Conservation (phyloP, 768 basidiomycete species). For the Candolleomyces aberdarensis region DNA sequence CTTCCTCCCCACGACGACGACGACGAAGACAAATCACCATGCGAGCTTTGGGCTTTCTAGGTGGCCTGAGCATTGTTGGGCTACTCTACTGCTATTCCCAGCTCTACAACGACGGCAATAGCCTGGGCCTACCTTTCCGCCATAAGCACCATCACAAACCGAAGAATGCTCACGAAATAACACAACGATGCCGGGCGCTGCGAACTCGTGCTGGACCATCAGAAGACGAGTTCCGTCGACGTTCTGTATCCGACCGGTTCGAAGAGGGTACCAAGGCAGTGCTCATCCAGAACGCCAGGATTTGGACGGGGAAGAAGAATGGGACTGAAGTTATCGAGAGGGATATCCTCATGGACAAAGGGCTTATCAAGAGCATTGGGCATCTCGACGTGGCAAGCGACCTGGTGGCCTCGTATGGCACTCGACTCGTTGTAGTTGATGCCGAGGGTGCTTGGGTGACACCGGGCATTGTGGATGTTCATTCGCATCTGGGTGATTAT, state of each 20-base stretch:
- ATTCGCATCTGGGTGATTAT: slow-evolving; percentile 63
- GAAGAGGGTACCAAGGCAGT: slow-evolving; percentile 59
- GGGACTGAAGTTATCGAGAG: slow-evolving; percentile 64
- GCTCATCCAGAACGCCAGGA: slow-evolving; percentile 68
- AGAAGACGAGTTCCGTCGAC: slow-evolving; percentile 38
- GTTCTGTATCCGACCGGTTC: slow-evolving; percentile 63
- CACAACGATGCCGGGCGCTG: slow-evolving; percentile 1
- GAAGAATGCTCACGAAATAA: slow-evolving; percentile 1
- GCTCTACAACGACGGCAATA: background rate
- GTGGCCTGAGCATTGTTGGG: slow-evolving; percentile 1
- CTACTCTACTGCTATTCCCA: slow-evolving; percentile 1
- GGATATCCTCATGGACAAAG: slow-evolving; percentile 69
- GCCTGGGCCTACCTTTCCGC: background rate
- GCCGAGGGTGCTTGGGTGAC: slow-evolving; percentile 74
- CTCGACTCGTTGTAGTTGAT: slow-evolving; percentile 51
- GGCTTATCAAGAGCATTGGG: slow-evolving; percentile 62
- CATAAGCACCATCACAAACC: slow-evolving; percentile 7
- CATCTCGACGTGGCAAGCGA: slow-evolving; percentile 27
- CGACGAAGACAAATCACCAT: background rate
- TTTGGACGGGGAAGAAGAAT: slow-evolving; percentile 78
- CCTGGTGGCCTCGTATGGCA: slow-evolving; percentile 21
- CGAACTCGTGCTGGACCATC: background rate
- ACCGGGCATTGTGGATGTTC: slow-evolving; percentile 68
- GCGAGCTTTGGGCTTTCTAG: background rate
- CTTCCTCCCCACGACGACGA: background rate